These are phyloP conservation scores for Gleditsia sinensis DNA, from an alignment of 306 rosid genomes.

Conservation along the genomic window DNA sequence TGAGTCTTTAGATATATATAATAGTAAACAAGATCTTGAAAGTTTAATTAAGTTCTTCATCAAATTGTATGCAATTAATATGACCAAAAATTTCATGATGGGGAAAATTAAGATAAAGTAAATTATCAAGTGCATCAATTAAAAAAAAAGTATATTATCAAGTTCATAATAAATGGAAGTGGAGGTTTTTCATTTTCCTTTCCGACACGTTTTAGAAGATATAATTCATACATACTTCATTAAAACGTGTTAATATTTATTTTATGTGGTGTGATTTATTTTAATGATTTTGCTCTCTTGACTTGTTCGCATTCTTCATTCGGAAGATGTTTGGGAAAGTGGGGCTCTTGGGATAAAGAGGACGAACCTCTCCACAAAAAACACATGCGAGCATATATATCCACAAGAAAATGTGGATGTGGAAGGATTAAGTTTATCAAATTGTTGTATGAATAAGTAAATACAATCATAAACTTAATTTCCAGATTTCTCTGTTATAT, in stretches of 20 bases:
- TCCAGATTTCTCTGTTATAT: constrained; percentile 4
- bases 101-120: too few relatives aligned
- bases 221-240: too few relatives aligned
- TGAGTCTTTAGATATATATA: too few relatives aligned
- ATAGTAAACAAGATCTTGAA: too few relatives aligned
- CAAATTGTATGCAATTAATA: too few relatives aligned
- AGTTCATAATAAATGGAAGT: too few relatives aligned
- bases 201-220: too few relatives aligned
- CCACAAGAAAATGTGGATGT: constrained; percentile 23
- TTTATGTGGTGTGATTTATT: neutral
- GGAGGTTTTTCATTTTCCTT: too few relatives aligned
- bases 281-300: constrained; percentile 22
- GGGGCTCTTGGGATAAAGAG: constrained; percentile 34
- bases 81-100: too few relatives aligned
- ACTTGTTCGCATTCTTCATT: constrained; percentile 21
- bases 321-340: constrained; percentile 30
- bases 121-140: too few relatives aligned
- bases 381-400: constrained; percentile 37
- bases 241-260: neutral
- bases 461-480: neutral
- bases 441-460: constrained; percentile 13
- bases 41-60: too few relatives aligned
- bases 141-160: too few relatives aligned
- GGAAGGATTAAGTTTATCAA: constrained; percentile 9
- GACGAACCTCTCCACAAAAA: constrained; percentile 29